phyloP scores from a whole-genome alignment of 176 grass and related monocot genomes.

The Puccinellia tenuiflora region DNA sequence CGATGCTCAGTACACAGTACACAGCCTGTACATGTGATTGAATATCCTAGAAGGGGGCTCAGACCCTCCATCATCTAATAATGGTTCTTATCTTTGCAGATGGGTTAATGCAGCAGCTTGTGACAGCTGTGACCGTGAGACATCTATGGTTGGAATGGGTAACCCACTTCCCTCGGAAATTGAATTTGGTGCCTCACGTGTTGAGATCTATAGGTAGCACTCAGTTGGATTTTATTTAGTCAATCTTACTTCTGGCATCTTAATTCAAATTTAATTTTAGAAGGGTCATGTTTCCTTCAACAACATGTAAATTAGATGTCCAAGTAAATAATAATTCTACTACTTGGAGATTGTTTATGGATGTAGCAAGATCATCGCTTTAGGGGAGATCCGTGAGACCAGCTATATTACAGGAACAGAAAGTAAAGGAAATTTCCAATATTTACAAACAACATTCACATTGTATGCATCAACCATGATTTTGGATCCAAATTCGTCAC shows the following conservation, averaged over 20 bases:
- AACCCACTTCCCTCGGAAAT: conserved; percentile 65
- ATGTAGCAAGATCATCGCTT: neutral
- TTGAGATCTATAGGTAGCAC: conserved; percentile 89
- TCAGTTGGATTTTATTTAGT: conserved; percentile 6
- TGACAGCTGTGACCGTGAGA: conserved; percentile 63
- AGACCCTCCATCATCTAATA: conserved; percentile 9
- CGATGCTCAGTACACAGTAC: neutral
- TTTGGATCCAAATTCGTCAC: neutral
- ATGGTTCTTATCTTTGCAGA: conserved; percentile 43
- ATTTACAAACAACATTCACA: neutral
- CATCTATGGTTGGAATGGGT: conserved; percentile 70
- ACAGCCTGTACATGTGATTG: neutral
- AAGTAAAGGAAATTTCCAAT: neutral
- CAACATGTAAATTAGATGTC: neutral
- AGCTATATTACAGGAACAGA: neutral
- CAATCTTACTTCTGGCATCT: neutral
- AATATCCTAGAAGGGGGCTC: neutral
- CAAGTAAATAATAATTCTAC: conserved; percentile 8
- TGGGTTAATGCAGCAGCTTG: conserved; percentile 92
- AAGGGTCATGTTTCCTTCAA: neutral
- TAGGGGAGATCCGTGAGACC: too few relatives aligned
- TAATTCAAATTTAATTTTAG: conserved; percentile 1
- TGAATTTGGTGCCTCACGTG: conserved; percentile 65
- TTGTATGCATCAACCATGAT: neutral
- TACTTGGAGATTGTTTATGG: conserved; percentile 22